Evolutionary conservation across 371 early-diverging fungal species (phyloP).

Genomic region (Lichtheimia hyalospora): DNA sequence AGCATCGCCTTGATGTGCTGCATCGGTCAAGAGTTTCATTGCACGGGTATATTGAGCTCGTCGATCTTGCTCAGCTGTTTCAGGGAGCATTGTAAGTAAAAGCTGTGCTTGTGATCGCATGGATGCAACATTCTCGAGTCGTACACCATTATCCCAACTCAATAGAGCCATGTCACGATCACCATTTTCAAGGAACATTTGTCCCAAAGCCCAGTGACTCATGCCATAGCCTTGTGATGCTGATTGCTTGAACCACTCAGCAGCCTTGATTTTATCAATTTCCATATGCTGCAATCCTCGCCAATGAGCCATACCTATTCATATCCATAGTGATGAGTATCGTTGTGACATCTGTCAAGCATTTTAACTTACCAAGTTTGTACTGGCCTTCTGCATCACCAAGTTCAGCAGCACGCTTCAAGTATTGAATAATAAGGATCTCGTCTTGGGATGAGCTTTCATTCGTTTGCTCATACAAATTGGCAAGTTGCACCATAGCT

Average conservation of each 20-base stretch:
- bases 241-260: slow-evolving; percentile 33
- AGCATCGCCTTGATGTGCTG: slow-evolving; percentile 13
- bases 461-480: slow-evolving; percentile 23
- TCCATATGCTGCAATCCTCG: slow-evolving; percentile 23
- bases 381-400: slow-evolving; percentile 43
- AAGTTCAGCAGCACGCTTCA: slow-evolving; percentile 21
- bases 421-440: slow-evolving; percentile 16
- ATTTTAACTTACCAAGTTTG: slow-evolving; percentile 24
- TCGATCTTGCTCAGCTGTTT: slow-evolving; percentile 2
- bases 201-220: slow-evolving; percentile 38
- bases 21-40: slow-evolving; percentile 15
- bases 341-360: not conserved
- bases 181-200: slow-evolving; percentile 30
- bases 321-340: not conserved
- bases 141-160: slow-evolving; percentile 34
- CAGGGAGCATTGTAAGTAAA: slow-evolving; percentile 7
- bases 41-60: slow-evolving; percentile 4
- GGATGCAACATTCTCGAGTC: slow-evolving; percentile 28
- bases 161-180: slow-evolving; percentile 30
- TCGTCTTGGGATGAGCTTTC: slow-evolving; percentile 7
- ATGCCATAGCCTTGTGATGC: slow-evolving; percentile 29
- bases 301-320: slow-evolving; percentile 23
- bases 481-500: slow-evolving; percentile 28
- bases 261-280: slow-evolving; percentile 22
- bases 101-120: slow-evolving; percentile 22